Conservation (phyloP, 345 rosid species). For the Kandelia obovata region DNA sequence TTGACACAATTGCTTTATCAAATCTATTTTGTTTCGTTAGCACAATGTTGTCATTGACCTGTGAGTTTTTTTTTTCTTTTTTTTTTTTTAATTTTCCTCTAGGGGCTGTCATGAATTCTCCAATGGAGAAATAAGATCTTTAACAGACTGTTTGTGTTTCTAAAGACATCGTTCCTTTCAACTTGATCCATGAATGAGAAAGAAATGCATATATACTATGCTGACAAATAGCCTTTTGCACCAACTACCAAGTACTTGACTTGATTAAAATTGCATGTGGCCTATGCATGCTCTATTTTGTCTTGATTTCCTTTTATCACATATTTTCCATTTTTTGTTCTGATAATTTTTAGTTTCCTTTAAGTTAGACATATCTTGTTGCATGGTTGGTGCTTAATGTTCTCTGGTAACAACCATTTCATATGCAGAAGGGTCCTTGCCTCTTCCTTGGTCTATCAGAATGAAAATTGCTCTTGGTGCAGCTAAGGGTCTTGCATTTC, state of each 20-base stretch:
- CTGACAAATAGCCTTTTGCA: neutral
- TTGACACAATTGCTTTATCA: neutral
- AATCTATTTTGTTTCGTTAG: neutral
- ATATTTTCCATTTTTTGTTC: neutral
- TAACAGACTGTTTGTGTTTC: no score
- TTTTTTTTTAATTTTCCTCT: no score
- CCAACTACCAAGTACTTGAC: neutral
- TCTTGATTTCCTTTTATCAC: neutral
- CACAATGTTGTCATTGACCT: neutral
- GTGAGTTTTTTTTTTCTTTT: neutral
- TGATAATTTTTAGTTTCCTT: neutral
- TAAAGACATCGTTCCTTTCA: no score
- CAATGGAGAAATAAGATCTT: no score
- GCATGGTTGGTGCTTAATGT: slow-evolving; percentile 11
- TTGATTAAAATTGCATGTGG: neutral
- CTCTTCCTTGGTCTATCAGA: slow-evolving; percentile 44
- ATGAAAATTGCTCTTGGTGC: slow-evolving; percentile 46
- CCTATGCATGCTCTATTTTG: neutral
- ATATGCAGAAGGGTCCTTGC: slow-evolving; percentile 35
- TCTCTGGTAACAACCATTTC: slow-evolving; percentile 32
- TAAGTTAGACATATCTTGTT: neutral
- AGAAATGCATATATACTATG: neutral
- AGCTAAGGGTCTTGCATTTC: slow-evolving; percentile 42
- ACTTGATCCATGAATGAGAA: neutral
- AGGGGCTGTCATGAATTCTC: no score